Conservation (phyloP, 257 asterid genomes). For the Sherardia arvensis region DNA sequence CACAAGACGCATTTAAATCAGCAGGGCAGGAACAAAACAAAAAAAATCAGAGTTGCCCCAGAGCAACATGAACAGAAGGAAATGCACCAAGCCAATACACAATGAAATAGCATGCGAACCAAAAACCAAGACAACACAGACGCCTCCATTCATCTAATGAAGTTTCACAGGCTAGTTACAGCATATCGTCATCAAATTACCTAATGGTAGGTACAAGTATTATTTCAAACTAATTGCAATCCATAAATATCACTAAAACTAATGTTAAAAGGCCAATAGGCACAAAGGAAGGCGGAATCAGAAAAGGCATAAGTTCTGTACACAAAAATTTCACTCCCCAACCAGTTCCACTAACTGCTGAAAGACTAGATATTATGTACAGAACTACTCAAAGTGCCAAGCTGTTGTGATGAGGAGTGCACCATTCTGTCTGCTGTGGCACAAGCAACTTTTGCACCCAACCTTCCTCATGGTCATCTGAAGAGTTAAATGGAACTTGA, state of each 20-base stretch:
- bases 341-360: slow-evolving; percentile 17
- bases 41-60: not conserved
- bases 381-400: slow-evolving; percentile 20
- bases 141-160: slow-evolving; percentile 1
- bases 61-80: not conserved
- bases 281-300: not conserved
- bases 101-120: not conserved
- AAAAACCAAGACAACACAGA: not conserved
- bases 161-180: slow-evolving; percentile 17
- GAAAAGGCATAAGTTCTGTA: slow-evolving; percentile 20
- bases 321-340: slow-evolving; percentile 32
- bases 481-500: not conserved
- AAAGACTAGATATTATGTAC: slow-evolving; percentile 24
- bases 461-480: not conserved
- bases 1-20: too few species aligned
- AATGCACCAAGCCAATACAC: not conserved
- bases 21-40: not conserved
- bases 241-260: slow-evolving; percentile 38
- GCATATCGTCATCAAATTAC: slow-evolving; percentile 21
- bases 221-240: slow-evolving; percentile 27
- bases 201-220: slow-evolving; percentile 16
- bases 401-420: slow-evolving; percentile 15
- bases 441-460: slow-evolving; percentile 13
- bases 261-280: slow-evolving; percentile 15
- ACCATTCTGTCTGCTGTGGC: slow-evolving; percentile 26